Percentiles rank a stretch among this genome's conserved stretches.
phyloP scores from a whole-genome alignment of 257 asterid species.

The Capsicum pubescens region DNA sequence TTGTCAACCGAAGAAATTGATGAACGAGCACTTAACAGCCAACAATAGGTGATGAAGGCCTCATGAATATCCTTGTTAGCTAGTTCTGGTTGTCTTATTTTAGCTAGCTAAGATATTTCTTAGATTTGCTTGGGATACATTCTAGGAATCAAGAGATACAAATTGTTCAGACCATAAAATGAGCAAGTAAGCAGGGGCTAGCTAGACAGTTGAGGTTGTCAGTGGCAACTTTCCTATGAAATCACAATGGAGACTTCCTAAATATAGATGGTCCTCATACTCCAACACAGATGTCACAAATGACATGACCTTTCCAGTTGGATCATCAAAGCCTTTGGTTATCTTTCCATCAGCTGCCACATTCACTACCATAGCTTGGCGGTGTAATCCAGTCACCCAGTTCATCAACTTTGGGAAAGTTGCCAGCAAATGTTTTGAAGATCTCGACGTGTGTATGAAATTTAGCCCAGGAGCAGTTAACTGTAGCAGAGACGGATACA shows the following conservation, averaged over 20 bases:
- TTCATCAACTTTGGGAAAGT: constrained; percentile 35
- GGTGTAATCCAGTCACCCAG: constrained; percentile 14
- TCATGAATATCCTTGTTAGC: background rate
- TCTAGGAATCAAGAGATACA: background rate
- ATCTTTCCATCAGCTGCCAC: constrained; percentile 60
- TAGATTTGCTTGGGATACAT: background rate
- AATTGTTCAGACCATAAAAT: background rate
- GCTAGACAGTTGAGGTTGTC: constrained; percentile 16
- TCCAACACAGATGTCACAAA: constrained; percentile 72
- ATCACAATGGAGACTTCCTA: constrained; percentile 61
- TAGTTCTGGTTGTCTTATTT: background rate
- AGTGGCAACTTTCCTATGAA: constrained; percentile 65
- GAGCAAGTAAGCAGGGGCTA: background rate
- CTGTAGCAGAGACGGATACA: constrained; percentile 35
- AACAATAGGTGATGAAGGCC: background rate
- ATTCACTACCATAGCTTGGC: constrained; percentile 57
- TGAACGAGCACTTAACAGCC: too few relatives aligned
- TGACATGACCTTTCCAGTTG: constrained; percentile 60
- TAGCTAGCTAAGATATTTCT: background rate
- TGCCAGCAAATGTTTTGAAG: constrained; percentile 38
- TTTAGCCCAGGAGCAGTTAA: constrained; percentile 36
- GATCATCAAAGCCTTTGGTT: constrained; percentile 61
- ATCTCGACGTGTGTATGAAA: constrained; percentile 43
- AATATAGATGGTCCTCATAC: constrained; percentile 63
- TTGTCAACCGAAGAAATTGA: background rate